A percentile compares a stretch with the other conserved stretches of the same genome.
Evolutionary conservation across 2,329 filamentous ascomycete genomes (phyloP).

Genomic region (Exophiala mesophila): DNA sequence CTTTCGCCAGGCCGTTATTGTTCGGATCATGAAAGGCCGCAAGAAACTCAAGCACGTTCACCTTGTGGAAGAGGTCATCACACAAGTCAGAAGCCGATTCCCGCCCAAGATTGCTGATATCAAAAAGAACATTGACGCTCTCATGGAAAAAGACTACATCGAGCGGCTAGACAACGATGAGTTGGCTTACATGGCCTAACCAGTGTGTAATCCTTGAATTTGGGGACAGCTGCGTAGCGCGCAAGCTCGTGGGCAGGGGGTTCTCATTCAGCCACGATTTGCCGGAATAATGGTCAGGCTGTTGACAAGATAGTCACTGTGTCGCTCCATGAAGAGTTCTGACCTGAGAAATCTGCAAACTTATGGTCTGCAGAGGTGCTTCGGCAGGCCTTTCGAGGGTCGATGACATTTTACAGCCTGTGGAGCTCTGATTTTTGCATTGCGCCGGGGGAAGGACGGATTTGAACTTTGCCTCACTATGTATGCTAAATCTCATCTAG

Average conservation of each 20-base stretch:
- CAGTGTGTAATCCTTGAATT: not conserved
- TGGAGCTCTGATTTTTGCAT: not conserved
- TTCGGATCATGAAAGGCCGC: slow-evolving; percentile 98
- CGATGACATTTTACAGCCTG: no score
- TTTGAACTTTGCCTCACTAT: not conserved
- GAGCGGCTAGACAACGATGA: slow-evolving; percentile 93
- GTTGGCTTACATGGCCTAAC: slow-evolving; percentile 84
- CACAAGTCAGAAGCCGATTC: slow-evolving; percentile 89
- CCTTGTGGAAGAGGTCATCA: slow-evolving; percentile 91
- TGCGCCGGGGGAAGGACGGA: not conserved
- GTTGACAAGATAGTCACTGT: no score
- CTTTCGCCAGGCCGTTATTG: slow-evolving; percentile 78
- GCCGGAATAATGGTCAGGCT: no score
- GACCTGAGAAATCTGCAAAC: no score
- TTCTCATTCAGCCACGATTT: no score
- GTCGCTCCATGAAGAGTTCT: no score
- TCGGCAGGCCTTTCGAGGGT: no score
- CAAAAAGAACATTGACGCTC: slow-evolving; percentile 98
- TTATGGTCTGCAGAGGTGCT: no score
- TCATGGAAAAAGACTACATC: slow-evolving; percentile 97
- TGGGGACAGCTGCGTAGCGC: no score
- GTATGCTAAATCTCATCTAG: not conserved
- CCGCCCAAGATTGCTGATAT: slow-evolving; percentile 90
- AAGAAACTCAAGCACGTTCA: slow-evolving; percentile 98
- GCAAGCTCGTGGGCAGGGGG: no score